Base-by-base conservation (phyloP, 148 eudicot species). In the Persicaria maculosa region DNA sequence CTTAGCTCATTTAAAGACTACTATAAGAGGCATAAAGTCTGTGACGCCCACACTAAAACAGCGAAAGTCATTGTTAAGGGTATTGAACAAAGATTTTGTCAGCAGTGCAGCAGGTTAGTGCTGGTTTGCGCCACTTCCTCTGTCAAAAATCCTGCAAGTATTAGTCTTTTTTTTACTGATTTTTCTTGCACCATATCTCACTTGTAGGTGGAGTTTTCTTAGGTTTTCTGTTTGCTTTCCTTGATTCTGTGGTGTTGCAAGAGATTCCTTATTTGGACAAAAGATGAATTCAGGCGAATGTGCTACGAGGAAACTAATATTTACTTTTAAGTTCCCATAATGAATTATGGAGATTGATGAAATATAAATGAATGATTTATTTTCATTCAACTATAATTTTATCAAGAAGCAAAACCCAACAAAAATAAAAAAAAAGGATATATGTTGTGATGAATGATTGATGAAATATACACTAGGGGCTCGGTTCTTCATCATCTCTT, bases 101-200 rank as follows among this genome's bases (percentile, higher is more conserved):
- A 95, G 89, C 97, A 95, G 76, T 95, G 98, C 80, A 95, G 98
- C 93, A 92, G 98, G 98, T 95, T 72, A 53, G 80, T 81, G 72
- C 72, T 79, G n/a, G 15, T 77, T 45, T 77, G 17, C 73, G 15
- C 44, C 62, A 52, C 16, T 52, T 52, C 7, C 62, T 57, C 9
- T 46, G 48, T 54, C 47, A 4, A 31, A 25, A 11, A 4, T 40
- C 14, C 16, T 47, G 7, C 52, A 47, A 16, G 15, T 25, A n/a
- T 44, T 53, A 16, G 4, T 43, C 17, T 73, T 0, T 62, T 61
- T 70, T 14, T 59, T 45, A 74, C 43, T 48, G 31, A 31, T 31
- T 58, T 10, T 58, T 4, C 64, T 58, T 57, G 31, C 6, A 17
- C 8, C 10, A 19, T 14, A 53, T 53, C 57, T 53, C 57, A 53